Conservation (phyloP, 768 basidiomycete genomes). For the Serendipita sp. region DNA sequence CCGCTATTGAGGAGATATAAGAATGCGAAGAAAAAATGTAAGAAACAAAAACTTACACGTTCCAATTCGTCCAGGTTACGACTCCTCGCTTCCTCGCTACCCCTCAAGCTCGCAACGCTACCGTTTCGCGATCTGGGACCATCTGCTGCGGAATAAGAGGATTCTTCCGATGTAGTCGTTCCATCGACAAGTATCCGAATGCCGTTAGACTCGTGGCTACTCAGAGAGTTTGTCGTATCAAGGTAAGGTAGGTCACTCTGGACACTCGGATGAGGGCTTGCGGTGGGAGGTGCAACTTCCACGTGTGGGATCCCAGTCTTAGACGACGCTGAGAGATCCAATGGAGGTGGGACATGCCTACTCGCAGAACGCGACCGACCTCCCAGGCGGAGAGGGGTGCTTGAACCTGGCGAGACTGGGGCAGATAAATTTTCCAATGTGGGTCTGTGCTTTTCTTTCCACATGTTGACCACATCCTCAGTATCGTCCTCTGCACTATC, state of each 20-base stretch:
- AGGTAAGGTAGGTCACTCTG: conserved; percentile 2
- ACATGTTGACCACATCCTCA: conserved; percentile 12
- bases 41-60: conserved; percentile 25
- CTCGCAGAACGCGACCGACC: conserved; percentile 14
- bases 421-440: not conserved
- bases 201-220: not conserved
- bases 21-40: not conserved
- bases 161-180: no score
- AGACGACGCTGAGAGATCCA: conserved; percentile 3
- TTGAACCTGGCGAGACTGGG: not conserved
- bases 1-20: not conserved
- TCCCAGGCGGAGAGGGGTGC: not conserved
- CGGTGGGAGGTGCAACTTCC: conserved; percentile 5
- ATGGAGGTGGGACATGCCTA: conserved; percentile 41
- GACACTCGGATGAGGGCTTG: not conserved
- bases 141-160: not conserved
- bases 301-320: not conserved
- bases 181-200: not conserved
- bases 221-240: not conserved
- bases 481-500: conserved; percentile 19
- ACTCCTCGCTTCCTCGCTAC: conserved; percentile 58
- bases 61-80: conserved; percentile 66
- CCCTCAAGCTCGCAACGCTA: conserved; percentile 24
- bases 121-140: not conserved
- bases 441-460: conserved; percentile 12